A percentile compares a stretch with the other conserved stretches of the same genome.
Conservation (phyloP, 2,329 filamentous ascomycete species). For the Colletotrichum sp. region DNA sequence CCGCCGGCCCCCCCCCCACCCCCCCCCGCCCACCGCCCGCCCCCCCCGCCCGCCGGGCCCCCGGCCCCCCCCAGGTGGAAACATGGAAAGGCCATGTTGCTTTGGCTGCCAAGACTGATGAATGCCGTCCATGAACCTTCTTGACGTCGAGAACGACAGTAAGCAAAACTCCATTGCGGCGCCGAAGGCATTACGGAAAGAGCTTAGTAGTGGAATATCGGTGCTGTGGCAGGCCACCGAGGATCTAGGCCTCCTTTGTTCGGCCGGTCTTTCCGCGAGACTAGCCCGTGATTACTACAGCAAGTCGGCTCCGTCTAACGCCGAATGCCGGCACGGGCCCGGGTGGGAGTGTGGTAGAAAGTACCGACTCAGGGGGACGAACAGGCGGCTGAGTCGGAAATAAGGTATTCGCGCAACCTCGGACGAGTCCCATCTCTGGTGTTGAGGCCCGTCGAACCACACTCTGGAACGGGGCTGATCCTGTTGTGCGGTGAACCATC, state of each 20-base stretch:
- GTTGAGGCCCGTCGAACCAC: background rate
- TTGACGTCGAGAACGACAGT: background rate
- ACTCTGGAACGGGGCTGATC: background rate
- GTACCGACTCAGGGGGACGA: background rate
- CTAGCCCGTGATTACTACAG: background rate
- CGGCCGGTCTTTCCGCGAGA: background rate
- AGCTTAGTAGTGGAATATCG: background rate
- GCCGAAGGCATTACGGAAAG: background rate
- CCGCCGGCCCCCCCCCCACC: no score
- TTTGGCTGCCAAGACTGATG: background rate
- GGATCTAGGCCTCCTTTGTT: background rate
- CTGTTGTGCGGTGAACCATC: constrained; percentile 10
- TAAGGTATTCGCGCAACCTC: constrained; percentile 11
- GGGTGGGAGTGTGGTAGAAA: background rate
- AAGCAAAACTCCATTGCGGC: background rate
- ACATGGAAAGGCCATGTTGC: constrained; percentile 6
- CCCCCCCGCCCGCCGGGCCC: no score
- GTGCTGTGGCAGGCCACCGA: background rate
- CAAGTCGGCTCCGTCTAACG: background rate
- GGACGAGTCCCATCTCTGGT: constrained; percentile 12
- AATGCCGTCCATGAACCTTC: background rate
- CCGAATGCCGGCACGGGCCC: background rate
- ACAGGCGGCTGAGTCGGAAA: constrained; percentile 8
- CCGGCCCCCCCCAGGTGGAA: background rate
- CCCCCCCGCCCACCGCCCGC: no score